A percentile compares a stretch with the other conserved stretches of the same genome.
phyloP scores from a whole-genome alignment of 352 stramenopile genomes.

The Pythium vanterpoolii region DNA sequence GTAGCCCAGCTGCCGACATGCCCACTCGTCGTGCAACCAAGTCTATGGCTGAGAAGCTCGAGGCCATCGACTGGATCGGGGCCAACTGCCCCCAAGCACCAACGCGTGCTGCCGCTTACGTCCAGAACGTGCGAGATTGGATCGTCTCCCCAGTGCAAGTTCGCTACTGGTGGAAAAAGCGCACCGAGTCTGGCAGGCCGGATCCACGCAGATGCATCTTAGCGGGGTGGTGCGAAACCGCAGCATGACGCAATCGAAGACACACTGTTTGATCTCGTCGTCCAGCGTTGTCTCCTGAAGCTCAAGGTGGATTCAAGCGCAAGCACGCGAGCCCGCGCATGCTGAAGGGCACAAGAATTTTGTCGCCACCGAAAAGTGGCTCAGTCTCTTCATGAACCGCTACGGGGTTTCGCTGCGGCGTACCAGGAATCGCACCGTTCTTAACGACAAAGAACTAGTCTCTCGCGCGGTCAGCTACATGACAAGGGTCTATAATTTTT shows the following conservation, averaged over 20 bases:
- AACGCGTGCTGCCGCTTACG: too few relatives aligned
- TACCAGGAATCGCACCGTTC: slow-evolving; percentile 21
- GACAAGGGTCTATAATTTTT: too few relatives aligned
- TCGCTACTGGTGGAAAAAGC: slow-evolving; percentile 5
- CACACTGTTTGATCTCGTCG: slow-evolving; percentile 10
- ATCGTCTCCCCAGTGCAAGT: slow-evolving; percentile 10
- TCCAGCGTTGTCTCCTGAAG: slow-evolving; percentile 7
- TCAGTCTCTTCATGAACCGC: slow-evolving; percentile 25
- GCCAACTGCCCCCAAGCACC: too few relatives aligned
- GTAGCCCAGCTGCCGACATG: too few relatives aligned
- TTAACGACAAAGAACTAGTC: too few relatives aligned
- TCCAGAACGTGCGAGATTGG: slow-evolving; percentile 7
- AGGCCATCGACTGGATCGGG: too few relatives aligned
- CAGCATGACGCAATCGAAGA: slow-evolving; percentile 16
- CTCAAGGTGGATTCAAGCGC: slow-evolving; percentile 1
- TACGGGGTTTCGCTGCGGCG: slow-evolving; percentile 26
- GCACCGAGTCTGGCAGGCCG: slow-evolving; percentile 15
- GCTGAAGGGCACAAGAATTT: slow-evolving; percentile 9
- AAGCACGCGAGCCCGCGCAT: neutral
- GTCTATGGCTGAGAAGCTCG: too few relatives aligned
- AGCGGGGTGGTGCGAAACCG: slow-evolving; percentile 4
- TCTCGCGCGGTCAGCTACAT: slow-evolving; percentile 17
- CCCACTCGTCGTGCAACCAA: too few relatives aligned
- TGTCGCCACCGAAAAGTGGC: slow-evolving; percentile 22
- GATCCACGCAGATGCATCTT: neutral